phyloP scores from a whole-genome alignment of 192 early-diverging fungal genomes.

The Umbelopsis isabellina region DNA sequence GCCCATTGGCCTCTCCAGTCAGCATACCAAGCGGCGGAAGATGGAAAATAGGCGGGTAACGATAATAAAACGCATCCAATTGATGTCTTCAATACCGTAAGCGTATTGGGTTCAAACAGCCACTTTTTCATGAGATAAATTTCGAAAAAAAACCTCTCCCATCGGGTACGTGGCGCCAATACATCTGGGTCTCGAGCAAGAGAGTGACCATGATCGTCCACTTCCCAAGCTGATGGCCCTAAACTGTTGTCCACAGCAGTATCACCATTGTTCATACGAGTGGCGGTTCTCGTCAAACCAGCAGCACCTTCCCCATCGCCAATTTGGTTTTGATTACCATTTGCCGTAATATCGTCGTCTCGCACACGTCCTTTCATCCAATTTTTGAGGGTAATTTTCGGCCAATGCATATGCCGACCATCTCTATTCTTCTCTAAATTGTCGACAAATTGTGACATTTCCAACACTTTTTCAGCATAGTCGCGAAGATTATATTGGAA shows the following conservation, averaged over 20 bases:
- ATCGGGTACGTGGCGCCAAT: slow-evolving; percentile 7
- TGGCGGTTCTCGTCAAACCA: not conserved
- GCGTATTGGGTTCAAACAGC: slow-evolving; percentile 25
- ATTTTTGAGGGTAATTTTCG: slow-evolving; percentile 20
- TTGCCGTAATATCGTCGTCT: slow-evolving; percentile 5
- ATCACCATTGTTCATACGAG: not conserved
- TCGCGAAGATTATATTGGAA: slow-evolving; percentile 21
- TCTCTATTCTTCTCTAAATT: not conserved
- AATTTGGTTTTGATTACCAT: slow-evolving; percentile 12
- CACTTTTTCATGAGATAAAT: slow-evolving; percentile 24
- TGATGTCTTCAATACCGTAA: slow-evolving; percentile 37
- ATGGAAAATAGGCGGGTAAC: slow-evolving; percentile 30
- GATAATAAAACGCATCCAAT: slow-evolving; percentile 24
- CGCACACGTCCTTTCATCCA: slow-evolving; percentile 8
- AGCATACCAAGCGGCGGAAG: slow-evolving; percentile 26
- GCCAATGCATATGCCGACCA: slow-evolving; percentile 10
- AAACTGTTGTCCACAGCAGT: not conserved
- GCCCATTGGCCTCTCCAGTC: slow-evolving; percentile 41
- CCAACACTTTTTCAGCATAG: slow-evolving; percentile 10
- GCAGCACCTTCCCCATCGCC: not conserved
- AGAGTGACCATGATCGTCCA: not conserved
- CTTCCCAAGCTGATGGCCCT: not conserved
- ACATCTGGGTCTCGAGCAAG: slow-evolving; percentile 36
- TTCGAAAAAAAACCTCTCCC: slow-evolving; percentile 31
- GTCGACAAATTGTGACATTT: slow-evolving; percentile 10